Conservation (phyloP, 192 early-diverging fungal species). For the Backusella australiensis region DNA sequence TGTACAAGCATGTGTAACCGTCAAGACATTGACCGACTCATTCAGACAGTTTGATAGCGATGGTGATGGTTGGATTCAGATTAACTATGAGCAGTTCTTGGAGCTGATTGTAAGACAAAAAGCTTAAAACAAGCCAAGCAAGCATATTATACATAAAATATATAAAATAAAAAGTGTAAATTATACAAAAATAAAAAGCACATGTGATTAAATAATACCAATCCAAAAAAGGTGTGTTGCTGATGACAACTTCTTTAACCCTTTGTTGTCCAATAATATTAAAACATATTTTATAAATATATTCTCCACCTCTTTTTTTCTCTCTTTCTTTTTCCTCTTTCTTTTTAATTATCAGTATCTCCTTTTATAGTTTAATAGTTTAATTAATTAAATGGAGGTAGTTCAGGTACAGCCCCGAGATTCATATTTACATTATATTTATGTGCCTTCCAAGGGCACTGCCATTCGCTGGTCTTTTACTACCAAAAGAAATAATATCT, state of each 20-base stretch:
- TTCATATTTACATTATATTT: conserved; percentile 79
- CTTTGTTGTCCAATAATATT: conserved; percentile 17
- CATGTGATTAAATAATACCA: not conserved
- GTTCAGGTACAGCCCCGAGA: conserved; percentile 71
- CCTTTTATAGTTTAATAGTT: not conserved
- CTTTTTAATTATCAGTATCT: not conserved
- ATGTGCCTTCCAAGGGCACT: conserved; percentile 63
- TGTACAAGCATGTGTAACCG: conserved; percentile 75
- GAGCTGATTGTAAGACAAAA: not conserved
- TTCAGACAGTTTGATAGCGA: conserved; percentile 73
- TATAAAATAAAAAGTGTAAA: not conserved
- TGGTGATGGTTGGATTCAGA: conserved; percentile 72
- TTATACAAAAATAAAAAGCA: not conserved
- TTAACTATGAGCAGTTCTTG: conserved; percentile 65
- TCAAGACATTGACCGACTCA: conserved; percentile 72
- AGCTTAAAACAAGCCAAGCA: conserved; percentile 6
- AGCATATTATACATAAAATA: too few relatives aligned
- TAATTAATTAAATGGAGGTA: conserved; percentile 60
- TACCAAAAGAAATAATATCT: conserved; percentile 68
- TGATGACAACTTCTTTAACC: conserved; percentile 13
- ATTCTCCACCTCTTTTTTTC: not conserved
- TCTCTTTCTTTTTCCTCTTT: not conserved
- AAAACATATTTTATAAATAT: not conserved
- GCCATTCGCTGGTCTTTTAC: conserved; percentile 92
- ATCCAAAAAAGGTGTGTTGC: not conserved